Conservation (phyloP, 495 filamentous ascomycete species). For the Penicillium malachiteum region DNA sequence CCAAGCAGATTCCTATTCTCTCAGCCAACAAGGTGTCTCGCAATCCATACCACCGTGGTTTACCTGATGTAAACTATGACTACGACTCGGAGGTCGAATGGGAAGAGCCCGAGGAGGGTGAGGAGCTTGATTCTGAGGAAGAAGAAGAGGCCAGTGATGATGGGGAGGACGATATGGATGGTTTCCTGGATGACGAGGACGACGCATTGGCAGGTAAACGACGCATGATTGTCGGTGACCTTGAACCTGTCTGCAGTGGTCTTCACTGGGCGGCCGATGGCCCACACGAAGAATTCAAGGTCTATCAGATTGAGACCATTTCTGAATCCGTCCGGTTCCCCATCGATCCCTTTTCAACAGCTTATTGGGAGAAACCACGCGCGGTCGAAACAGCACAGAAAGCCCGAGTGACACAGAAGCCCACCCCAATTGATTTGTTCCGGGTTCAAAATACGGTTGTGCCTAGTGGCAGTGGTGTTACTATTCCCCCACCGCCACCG, state of each 20-base stretch:
- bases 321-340: slow-evolving; percentile 51
- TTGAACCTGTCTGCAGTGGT: slow-evolving; percentile 73
- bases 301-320: slow-evolving; percentile 71
- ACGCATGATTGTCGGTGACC: slow-evolving; percentile 59
- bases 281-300: slow-evolving; percentile 42
- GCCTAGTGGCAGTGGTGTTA: not conserved
- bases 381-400: slow-evolving; percentile 17
- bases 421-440: slow-evolving; percentile 24
- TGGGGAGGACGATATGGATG: slow-evolving; percentile 55
- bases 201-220: slow-evolving; percentile 42
- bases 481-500: slow-evolving; percentile 8
- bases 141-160: slow-evolving; percentile 65
- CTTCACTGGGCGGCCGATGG: slow-evolving; percentile 74
- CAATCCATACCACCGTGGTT: slow-evolving; percentile 60
- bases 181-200: slow-evolving; percentile 54
- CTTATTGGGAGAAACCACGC: slow-evolving; percentile 67
- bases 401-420: slow-evolving; percentile 14
- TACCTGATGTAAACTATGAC: slow-evolving; percentile 81
- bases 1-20: slow-evolving; percentile 48
- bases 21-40: slow-evolving; percentile 61
- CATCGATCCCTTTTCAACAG: slow-evolving; percentile 82
- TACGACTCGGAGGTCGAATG: slow-evolving; percentile 98
- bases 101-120: slow-evolving; percentile 79
- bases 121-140: slow-evolving; percentile 72
- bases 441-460: slow-evolving; percentile 1